Evolutionary conservation across 768 basidiomycete genomes (phyloP), one percentile per base, ranked within the genome.

Genomic region (Coprinellus micaceus): DNA sequence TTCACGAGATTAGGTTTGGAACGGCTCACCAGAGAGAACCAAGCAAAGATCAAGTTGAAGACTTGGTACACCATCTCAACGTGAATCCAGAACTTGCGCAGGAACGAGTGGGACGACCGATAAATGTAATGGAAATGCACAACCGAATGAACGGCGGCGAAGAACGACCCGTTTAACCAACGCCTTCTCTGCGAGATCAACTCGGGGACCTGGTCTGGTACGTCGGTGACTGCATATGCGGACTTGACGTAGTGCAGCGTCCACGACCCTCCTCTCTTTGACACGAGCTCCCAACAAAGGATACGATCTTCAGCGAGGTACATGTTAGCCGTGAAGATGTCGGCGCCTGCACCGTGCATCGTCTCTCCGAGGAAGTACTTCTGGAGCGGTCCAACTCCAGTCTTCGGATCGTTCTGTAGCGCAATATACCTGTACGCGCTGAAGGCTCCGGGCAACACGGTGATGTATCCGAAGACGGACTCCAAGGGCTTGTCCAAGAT

Each of bases 161-260:
- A 99, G 84, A 99, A 98, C 3, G 93, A 95, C 13, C 96, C 94
- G 69, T 98, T 98, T 25, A 99, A 80, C 96, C 96, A 98, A 39
- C 95, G 87, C 36, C 96, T 82, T 50, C 96, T 88, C 67, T 98
- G 96, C 0, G 91, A 91, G 63, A 99, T 93, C 58, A 98, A 73
- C 68, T 98, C 96, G 0, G 96, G 92, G 17, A 96, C 85, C 82
- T 88, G 86, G 66, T 97, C 94, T 0, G 95, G 95, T 1, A 97
- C 94, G 69, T 98, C 94, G 1, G 93, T 95, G 21, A 92, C 82
- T 2, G 88, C 94, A 62, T 92, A 93, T 2, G 95, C 94, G 0
- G 89, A 92, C 66, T 97, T 95, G 72, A 97, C 95, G 65, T 95
- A 99, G 74, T 98, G 94, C 67, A 99, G 71, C 44, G 90, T 84